Evolutionary conservation across 495 filamentous ascomycete species (phyloP).

Genomic region (Podospora comata): DNA sequence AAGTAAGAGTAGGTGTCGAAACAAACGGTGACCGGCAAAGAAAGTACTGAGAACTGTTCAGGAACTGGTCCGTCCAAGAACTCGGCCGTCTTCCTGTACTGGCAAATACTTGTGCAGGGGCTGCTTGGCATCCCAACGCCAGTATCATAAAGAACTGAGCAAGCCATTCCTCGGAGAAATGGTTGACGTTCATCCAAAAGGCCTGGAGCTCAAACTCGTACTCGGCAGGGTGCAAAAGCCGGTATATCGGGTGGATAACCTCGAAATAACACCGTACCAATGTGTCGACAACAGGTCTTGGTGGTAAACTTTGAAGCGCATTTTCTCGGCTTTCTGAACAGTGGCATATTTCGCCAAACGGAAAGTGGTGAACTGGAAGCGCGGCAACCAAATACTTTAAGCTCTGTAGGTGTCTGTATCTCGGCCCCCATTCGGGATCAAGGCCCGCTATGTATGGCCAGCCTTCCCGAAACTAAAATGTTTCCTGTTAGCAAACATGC

Average conservation of each 20-base stretch:
- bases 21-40: constrained; percentile 21
- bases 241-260: constrained; percentile 29
- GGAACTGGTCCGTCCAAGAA: constrained; percentile 26
- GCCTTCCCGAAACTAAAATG: constrained; percentile 26
- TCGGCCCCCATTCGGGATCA: constrained; percentile 24
- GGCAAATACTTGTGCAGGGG: constrained; percentile 17
- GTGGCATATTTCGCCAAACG: constrained; percentile 22
- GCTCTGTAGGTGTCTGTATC: constrained; percentile 23
- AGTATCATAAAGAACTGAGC: constrained; percentile 31
- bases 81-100: constrained; percentile 17
- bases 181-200: constrained; percentile 26
- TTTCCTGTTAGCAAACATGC: constrained; percentile 2
- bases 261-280: constrained; percentile 29
- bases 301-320: constrained; percentile 26
- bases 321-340: constrained; percentile 17
- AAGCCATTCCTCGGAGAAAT: constrained; percentile 26
- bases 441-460: constrained; percentile 24
- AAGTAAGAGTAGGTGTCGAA: constrained; percentile 20
- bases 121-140: constrained; percentile 24
- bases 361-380: constrained; percentile 23
- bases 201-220: constrained; percentile 23
- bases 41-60: constrained; percentile 28
- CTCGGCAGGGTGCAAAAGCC: constrained; percentile 22
- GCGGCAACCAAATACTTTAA: constrained; percentile 25
- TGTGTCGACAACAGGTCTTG: constrained; percentile 22